Conservation (phyloP, 208 protist species). For the Acanthamoeba quina region DNA sequence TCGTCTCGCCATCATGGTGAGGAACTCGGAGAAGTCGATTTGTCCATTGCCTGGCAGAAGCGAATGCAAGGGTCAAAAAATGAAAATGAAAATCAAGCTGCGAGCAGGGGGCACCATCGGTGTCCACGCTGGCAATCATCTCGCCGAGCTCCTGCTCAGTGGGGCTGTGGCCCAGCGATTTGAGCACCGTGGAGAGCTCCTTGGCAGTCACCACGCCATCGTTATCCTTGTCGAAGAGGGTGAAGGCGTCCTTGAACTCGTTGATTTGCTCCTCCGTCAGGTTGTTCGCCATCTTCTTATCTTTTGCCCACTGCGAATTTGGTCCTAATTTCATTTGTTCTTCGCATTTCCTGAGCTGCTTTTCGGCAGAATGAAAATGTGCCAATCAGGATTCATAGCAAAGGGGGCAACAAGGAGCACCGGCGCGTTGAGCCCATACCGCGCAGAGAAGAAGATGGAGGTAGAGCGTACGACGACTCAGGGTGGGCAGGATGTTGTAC, state of each 20-base stretch:
- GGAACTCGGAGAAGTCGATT: constrained; percentile 97
- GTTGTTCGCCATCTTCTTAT: not conserved
- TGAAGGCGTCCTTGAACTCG: constrained; percentile 67
- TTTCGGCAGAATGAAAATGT: not conserved
- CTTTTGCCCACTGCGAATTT: not conserved
- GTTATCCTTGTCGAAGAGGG: constrained; percentile 58
- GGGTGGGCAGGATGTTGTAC: not conserved
- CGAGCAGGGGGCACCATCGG: constrained; percentile 91
- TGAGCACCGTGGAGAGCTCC: constrained; percentile 34
- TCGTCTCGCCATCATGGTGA: constrained; percentile 85
- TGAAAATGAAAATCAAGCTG: not conserved
- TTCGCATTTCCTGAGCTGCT: not conserved
- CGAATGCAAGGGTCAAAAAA: not conserved
- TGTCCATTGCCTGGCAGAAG: constrained; percentile 91
- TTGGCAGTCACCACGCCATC: constrained; percentile 29
- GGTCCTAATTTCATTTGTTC: not conserved
- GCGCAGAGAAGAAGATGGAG: not conserved
- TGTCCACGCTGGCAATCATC: constrained; percentile 97
- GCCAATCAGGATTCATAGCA: not conserved
- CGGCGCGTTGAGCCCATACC: not conserved
- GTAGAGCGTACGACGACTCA: not conserved
- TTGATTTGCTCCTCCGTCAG: constrained; percentile 45
- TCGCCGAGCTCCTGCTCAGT: constrained; percentile 92
- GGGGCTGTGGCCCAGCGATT: constrained; percentile 33
- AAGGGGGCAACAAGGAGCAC: not conserved